Conservation (phyloP, 768 basidiomycete species). For the Leccinum truebloodii region DNA sequence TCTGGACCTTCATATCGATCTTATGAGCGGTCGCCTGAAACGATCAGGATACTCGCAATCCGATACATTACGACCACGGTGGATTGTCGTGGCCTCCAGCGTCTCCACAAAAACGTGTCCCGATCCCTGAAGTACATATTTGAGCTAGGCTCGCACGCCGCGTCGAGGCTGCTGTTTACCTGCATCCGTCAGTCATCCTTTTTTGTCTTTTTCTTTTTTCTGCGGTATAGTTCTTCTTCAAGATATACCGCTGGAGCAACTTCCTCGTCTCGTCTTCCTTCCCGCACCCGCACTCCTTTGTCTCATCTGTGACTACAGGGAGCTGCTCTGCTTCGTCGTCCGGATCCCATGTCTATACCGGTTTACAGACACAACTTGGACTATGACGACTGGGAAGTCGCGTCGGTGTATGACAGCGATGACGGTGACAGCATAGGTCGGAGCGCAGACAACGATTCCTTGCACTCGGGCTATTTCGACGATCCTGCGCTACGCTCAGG, state of each 20-base stretch:
- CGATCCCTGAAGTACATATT: conserved; percentile 26
- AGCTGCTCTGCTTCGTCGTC: not conserved
- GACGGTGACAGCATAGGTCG: conserved; percentile 27
- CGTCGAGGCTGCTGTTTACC: conserved; percentile 5
- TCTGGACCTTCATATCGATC: conserved; percentile 12
- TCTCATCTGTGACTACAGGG: not conserved
- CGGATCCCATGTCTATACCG: conserved; percentile 25
- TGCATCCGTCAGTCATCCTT: not conserved
- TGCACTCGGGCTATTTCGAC: conserved; percentile 7
- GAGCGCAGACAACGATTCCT: conserved; percentile 21
- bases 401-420: conserved; percentile 31
- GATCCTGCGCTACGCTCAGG: conserved; percentile 8
- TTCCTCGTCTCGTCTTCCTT: not conserved
- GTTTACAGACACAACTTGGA: conserved; percentile 27
- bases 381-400: conserved; percentile 32
- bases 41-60: conserved; percentile 11
- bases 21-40: conserved; percentile 7
- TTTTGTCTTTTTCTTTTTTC: not conserved
- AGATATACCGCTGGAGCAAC: conserved; percentile 3
- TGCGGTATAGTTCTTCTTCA: not conserved
- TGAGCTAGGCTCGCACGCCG: conserved; percentile 12
- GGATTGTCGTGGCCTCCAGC: conserved; percentile 21
- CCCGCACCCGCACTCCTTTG: not conserved
- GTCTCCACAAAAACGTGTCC: conserved; percentile 28
- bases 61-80: conserved; percentile 21